A percentile compares a stretch with the other conserved stretches of the same genome.
Evolutionary conservation across 1,284 basidiomycete genomes (phyloP).

Genomic region (Trametes pubescens): DNA sequence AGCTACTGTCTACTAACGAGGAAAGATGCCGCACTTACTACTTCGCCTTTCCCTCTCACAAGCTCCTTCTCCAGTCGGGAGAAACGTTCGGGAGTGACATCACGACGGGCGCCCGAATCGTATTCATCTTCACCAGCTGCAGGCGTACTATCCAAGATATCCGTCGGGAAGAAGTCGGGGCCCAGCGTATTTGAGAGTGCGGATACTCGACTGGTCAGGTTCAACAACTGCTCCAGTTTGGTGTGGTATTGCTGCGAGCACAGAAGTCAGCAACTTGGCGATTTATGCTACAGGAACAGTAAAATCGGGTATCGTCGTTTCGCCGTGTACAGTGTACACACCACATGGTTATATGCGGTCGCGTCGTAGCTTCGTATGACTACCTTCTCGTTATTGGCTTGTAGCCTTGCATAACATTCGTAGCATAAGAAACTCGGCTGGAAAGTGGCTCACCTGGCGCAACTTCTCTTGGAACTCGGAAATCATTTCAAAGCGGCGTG

Average conservation of each 20-base stretch:
- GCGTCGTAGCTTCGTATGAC: too few species aligned
- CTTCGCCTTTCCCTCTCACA: slow-evolving; percentile 79
- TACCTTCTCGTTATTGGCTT: too few species aligned
- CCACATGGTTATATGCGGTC: neutral
- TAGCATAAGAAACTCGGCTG: too few species aligned
- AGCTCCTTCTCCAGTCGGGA: slow-evolving; percentile 82
- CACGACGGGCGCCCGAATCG: slow-evolving; percentile 56
- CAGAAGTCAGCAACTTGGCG: neutral
- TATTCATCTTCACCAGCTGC: slow-evolving; percentile 52
- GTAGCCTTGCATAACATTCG: too few species aligned
- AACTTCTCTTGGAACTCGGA: slow-evolving; percentile 76
- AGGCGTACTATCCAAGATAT: slow-evolving; percentile 59
- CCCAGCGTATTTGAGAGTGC: slow-evolving; percentile 68
- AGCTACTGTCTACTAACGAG: neutral
- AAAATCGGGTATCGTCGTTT: slow-evolving; percentile 36
- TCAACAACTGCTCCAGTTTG: slow-evolving; percentile 77
- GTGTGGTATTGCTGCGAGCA: slow-evolving; percentile 67
- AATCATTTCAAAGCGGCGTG: slow-evolving; percentile 70
- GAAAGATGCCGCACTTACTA: slow-evolving; percentile 55
- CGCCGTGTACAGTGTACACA: neutral
- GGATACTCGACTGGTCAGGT: slow-evolving; percentile 68
- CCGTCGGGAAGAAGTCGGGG: slow-evolving; percentile 62
- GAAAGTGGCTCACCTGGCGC: slow-evolving; percentile 62
- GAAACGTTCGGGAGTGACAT: slow-evolving; percentile 82
- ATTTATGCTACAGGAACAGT: too few species aligned